A percentile compares a stretch with the other conserved stretches of the same genome.
phyloP scores from a whole-genome alignment of 2,329 filamentous ascomycete species.

The Chaetomium olivaceum region DNA sequence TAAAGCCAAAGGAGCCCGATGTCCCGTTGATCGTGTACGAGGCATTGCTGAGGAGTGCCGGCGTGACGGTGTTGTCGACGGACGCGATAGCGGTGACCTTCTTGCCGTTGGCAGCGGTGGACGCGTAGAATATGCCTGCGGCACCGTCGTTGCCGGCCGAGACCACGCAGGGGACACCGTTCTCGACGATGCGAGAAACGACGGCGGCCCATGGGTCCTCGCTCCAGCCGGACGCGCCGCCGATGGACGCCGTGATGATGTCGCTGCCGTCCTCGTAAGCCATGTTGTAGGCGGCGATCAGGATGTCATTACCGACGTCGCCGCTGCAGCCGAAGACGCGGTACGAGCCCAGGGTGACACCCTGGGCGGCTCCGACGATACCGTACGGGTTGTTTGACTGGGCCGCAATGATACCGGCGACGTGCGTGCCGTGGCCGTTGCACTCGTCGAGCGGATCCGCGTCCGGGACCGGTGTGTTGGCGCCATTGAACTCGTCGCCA shows the following conservation, averaged over 20 bases:
- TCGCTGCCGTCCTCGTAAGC: conserved; percentile 62
- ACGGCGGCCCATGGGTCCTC: conserved; percentile 53
- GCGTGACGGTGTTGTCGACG: conserved; percentile 49
- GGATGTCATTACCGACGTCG: conserved; percentile 53
- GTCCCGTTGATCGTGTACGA: conserved; percentile 44
- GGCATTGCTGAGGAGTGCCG: conserved; percentile 46
- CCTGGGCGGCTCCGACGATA: conserved; percentile 60
- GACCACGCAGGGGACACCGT: conserved; percentile 54
- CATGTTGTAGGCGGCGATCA: conserved; percentile 60
- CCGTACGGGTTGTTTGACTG: conserved; percentile 54
- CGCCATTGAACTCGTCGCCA: conserved; percentile 52
- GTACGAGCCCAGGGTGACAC: conserved; percentile 57
- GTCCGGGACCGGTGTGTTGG: conserved; percentile 46
- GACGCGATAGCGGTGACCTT: conserved; percentile 52
- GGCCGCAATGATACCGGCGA: conserved; percentile 63
- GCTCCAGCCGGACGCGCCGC: conserved; percentile 53
- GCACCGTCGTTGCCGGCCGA: conserved; percentile 55
- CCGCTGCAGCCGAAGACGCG: conserved; percentile 59
- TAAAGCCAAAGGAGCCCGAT: conserved; percentile 45
- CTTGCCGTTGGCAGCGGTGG: conserved; percentile 50
- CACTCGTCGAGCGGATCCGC: conserved; percentile 57
- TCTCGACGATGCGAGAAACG: conserved; percentile 54
- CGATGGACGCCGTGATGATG: conserved; percentile 58
- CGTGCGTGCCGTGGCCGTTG: conserved; percentile 61
- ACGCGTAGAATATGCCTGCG: conserved; percentile 51